phyloP scores from a whole-genome alignment of 352 stramenopile species.

The Phytophthora brassicae region DNA sequence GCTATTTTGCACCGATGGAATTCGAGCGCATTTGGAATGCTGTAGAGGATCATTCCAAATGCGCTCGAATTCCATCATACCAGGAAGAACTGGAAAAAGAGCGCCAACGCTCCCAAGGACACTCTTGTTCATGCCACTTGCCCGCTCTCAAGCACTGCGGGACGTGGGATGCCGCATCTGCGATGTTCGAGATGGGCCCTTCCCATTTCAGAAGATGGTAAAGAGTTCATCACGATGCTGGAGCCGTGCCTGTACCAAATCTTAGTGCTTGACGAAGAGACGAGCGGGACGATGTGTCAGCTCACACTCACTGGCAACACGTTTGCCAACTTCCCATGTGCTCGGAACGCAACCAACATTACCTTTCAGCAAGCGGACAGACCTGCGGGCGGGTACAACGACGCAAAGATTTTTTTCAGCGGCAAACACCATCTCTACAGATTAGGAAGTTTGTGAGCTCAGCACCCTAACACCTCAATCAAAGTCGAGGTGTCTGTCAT shows the following conservation, averaged over 20 bases:
- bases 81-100: neutral
- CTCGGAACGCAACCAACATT: constrained; percentile 5
- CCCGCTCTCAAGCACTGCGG: neutral
- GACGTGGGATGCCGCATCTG: constrained; percentile 1
- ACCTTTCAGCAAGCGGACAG: constrained; percentile 4
- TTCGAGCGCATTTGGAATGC: neutral
- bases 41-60: no score
- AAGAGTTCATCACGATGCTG: constrained; percentile 1
- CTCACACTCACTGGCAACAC: neutral
- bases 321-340: constrained; percentile 3
- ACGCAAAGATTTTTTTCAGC: no score
- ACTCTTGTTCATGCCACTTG: constrained; percentile 7
- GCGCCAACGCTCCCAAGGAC: constrained; percentile 1
- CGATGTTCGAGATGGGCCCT: constrained; percentile 4
- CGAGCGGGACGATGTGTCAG: neutral
- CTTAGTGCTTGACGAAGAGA: neutral
- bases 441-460: no score
- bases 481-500: no score
- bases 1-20: neutral
- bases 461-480: no score
- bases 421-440: no score
- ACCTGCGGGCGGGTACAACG: neutral
- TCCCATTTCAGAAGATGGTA: constrained; percentile 5
- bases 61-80: no score
- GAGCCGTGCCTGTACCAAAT: constrained; percentile 6